Evolutionary conservation across 768 basidiomycete genomes (phyloP).

Genomic region (Russula olivacea): DNA sequence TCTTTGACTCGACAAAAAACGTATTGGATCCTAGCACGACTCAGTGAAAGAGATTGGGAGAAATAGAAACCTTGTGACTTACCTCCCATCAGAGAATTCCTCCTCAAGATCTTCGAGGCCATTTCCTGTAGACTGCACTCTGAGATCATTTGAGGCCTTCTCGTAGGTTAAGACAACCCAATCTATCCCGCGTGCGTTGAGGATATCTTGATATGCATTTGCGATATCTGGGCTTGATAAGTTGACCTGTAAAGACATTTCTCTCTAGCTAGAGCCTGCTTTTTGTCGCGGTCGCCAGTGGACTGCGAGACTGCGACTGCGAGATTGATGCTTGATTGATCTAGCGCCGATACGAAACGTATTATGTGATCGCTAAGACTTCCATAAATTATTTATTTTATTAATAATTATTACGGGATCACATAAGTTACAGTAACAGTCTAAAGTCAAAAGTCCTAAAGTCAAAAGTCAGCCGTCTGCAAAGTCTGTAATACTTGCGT

Average conservation of each 20-base stretch:
- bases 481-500: no score
- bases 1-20: constrained; percentile 84
- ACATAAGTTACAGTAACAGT: no score
- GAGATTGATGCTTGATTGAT: no score
- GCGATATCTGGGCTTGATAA: constrained; percentile 65
- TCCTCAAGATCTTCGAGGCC: constrained; percentile 88
- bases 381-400: neutral
- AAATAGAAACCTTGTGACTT: constrained; percentile 27
- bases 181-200: constrained; percentile 61
- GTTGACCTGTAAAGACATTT: constrained; percentile 78
- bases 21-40: constrained; percentile 73
- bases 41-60: constrained; percentile 13
- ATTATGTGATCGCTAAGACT: neutral
- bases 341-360: neutral
- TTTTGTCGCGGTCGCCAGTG: no score
- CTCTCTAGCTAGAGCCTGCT: neutral
- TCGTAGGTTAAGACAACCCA: constrained; percentile 81
- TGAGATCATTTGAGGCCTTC: constrained; percentile 77
- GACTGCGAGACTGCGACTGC: no score
- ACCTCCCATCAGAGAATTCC: constrained; percentile 94
- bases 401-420: no score
- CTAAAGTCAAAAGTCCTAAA: no score
- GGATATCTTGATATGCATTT: constrained; percentile 68
- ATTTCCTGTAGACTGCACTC: constrained; percentile 77
- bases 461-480: no score